Conservation (phyloP, 192 early-diverging fungal genomes). For the Podila clonocystis region DNA sequence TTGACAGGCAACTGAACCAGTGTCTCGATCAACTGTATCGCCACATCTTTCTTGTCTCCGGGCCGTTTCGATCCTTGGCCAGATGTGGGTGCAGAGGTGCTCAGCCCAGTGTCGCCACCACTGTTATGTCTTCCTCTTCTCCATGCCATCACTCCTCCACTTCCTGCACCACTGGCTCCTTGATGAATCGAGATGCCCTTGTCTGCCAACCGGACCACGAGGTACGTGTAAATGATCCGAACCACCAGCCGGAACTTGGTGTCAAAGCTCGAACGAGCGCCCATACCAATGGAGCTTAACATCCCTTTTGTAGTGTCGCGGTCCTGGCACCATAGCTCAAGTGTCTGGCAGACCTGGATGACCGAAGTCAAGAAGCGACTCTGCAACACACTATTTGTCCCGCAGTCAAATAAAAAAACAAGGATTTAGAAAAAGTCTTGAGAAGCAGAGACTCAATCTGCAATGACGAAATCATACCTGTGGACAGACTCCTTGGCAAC, state of each 20-base stretch:
- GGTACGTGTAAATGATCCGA: conserved; percentile 42
- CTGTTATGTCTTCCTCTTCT: conserved; percentile 14
- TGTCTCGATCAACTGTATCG: conserved; percentile 23
- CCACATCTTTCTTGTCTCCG: conserved; percentile 10
- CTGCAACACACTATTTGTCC: conserved; percentile 19
- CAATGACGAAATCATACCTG: conserved; percentile 12
- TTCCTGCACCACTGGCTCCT: neutral
- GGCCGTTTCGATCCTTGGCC: neutral
- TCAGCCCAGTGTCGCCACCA: neutral
- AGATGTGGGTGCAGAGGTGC: neutral
- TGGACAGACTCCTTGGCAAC: conserved; percentile 48
- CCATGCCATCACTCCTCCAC: conserved; percentile 30
- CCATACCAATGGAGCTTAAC: conserved; percentile 42
- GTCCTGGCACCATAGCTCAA: conserved; percentile 40
- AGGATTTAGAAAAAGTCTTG: neutral
- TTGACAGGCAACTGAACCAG: conserved; percentile 28
- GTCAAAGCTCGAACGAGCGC: conserved; percentile 31
- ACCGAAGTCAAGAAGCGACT: conserved; percentile 44
- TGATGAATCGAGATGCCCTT: conserved; percentile 41
- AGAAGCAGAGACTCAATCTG: too few relatives aligned
- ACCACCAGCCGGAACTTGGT: conserved; percentile 33
- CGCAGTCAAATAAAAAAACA: neutral
- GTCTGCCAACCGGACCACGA: conserved; percentile 31
- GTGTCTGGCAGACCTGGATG: conserved; percentile 28
- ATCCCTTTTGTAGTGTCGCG: conserved; percentile 34